Conservation (phyloP, 2,329 filamentous ascomycete genomes). For the Xylariales sp. region DNA sequence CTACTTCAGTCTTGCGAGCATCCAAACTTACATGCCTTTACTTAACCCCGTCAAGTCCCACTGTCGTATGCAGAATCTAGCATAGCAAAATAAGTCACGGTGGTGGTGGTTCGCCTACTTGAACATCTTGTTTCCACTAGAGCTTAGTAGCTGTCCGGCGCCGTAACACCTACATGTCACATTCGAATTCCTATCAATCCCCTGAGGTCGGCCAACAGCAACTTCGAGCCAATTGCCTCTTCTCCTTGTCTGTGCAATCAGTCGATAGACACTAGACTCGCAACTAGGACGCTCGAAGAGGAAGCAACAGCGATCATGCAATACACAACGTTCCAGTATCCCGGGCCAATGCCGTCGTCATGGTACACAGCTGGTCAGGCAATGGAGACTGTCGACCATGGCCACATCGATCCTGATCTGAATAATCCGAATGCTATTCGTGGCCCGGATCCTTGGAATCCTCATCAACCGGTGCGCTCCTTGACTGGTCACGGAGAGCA, state of each 20-base stretch:
- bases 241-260: too few species aligned
- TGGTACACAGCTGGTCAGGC: neutral
- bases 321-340: neutral
- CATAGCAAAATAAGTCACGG: neutral
- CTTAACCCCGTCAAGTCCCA: conserved; percentile 2
- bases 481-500: neutral
- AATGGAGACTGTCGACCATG: neutral
- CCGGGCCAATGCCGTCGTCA: neutral
- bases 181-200: too few species aligned
- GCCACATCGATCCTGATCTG: neutral
- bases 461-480: neutral
- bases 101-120: too few species aligned
- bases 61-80: conserved; percentile 1
- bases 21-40: neutral
- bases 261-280: too few species aligned
- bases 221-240: neutral
- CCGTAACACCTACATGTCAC: too few species aligned
- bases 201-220: neutral
- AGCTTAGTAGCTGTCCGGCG: too few species aligned
- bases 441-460: neutral
- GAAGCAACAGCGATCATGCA: neutral
- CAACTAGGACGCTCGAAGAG: too few species aligned
- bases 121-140: too few species aligned
- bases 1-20: neutral
- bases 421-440: neutral